phyloP scores from a whole-genome alignment of 371 early-diverging fungal genomes.

The Apophysomyces sp. region DNA sequence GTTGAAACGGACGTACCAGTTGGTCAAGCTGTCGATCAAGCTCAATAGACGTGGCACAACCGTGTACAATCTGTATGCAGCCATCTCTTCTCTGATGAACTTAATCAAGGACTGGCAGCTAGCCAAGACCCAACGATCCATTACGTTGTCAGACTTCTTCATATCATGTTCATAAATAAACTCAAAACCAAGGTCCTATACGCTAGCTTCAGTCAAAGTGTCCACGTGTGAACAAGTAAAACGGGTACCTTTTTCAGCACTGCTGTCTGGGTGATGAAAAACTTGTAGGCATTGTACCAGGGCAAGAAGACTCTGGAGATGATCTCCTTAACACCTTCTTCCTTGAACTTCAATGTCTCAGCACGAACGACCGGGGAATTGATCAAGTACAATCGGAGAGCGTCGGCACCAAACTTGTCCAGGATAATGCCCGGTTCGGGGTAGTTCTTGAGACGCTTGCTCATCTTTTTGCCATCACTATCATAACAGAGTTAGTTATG shows the following conservation, averaged over 20 bases:
- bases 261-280: constrained; percentile 91
- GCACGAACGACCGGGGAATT: constrained; percentile 99
- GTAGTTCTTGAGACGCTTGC: constrained; percentile 99
- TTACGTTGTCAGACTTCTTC: constrained; percentile 81
- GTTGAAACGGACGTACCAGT: constrained; percentile 99
- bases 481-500: no score
- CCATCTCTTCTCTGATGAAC: constrained; percentile 93
- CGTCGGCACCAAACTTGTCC: constrained; percentile 97
- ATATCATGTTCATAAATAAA: constrained; percentile 76
- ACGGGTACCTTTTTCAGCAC: constrained; percentile 74
- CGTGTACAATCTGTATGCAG: constrained; percentile 95
- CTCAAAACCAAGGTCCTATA: constrained; percentile 69
- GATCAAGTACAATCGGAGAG: constrained; percentile 96
- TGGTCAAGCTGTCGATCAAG: constrained; percentile 97
- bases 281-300: constrained; percentile 99
- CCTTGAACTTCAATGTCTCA: constrained; percentile 96
- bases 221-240: constrained; percentile 6
- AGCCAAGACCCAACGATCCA: constrained; percentile 99
- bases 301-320: constrained; percentile 96
- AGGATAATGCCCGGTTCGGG: constrained; percentile 94
- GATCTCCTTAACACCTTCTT: constrained; percentile 98
- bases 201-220: not conserved
- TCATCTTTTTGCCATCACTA: constrained; percentile 99
- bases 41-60: constrained; percentile 90
- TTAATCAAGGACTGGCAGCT: constrained; percentile 91